These are phyloP conservation scores for Aspergillus flavus DNA, from an alignment of 2,329 filamentous ascomycete genomes.

Conservation along the genomic window DNA sequence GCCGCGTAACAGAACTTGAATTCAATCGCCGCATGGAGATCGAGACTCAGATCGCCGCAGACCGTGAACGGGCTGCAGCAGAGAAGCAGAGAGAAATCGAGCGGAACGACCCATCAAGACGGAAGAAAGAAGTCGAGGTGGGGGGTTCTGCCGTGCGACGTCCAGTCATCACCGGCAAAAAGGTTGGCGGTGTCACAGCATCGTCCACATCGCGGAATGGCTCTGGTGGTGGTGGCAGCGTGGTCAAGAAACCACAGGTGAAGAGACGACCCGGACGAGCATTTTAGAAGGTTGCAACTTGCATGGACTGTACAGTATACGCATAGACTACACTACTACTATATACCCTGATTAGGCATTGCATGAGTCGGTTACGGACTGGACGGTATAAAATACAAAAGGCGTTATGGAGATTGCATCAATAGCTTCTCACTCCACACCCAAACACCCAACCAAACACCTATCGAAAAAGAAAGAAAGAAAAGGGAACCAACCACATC, in stretches of 20 bases:
- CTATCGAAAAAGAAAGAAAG: not conserved
- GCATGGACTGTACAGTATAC: conserved; percentile 3
- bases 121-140: conserved; percentile 40
- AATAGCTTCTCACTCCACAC: not conserved
- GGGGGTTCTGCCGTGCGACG: conserved; percentile 41
- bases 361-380: not conserved
- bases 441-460: not conserved
- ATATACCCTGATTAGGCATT: conserved; percentile 11
- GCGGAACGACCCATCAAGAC: conserved; percentile 35
- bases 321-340: not conserved
- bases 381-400: not conserved
- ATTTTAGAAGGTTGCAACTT: conserved; percentile 25
- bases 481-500: not conserved
- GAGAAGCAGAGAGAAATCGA: conserved; percentile 44
- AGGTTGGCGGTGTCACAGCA: conserved; percentile 32
- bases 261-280: conserved; percentile 39
- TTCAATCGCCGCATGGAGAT: conserved; percentile 94
- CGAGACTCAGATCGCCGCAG: conserved; percentile 86
- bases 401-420: not conserved
- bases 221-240: conserved; percentile 32
- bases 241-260: conserved; percentile 42
- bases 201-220: conserved; percentile 30
- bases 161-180: conserved; percentile 32
- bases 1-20: conserved; percentile 84
- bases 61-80: conserved; percentile 63